Evolutionary conservation across 257 asterid genomes (phyloP).

Genomic region (Capsicum baccatum): DNA sequence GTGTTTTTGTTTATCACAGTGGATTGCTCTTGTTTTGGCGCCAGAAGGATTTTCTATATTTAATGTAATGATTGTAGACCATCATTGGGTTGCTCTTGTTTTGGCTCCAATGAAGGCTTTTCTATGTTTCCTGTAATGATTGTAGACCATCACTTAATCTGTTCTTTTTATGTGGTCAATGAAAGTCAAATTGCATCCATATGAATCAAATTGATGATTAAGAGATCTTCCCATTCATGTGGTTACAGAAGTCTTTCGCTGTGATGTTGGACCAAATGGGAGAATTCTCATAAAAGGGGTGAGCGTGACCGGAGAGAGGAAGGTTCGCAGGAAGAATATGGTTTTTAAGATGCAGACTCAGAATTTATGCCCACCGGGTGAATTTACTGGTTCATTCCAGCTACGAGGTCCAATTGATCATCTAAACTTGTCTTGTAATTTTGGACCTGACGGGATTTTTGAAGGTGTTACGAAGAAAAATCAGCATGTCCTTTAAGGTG

Average conservation of each 20-base stretch:
- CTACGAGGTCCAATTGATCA: conserved; percentile 54
- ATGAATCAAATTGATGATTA: conserved; percentile 11
- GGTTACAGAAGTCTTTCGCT: conserved; percentile 45
- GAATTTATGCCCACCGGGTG: conserved; percentile 54
- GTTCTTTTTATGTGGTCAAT: background rate
- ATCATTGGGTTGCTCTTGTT: too few species aligned
- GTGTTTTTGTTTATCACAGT: background rate
- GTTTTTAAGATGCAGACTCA: conserved; percentile 53
- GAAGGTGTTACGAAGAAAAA: conserved; percentile 53
- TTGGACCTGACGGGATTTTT: conserved; percentile 52
- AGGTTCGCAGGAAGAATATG: conserved; percentile 39
- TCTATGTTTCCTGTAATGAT: background rate
- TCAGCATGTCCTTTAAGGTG: conserved; percentile 9
- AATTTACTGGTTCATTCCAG: conserved; percentile 52
- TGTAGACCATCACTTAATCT: background rate
- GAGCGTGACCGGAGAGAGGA: conserved; percentile 44
- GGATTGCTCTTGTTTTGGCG: conserved; percentile 7
- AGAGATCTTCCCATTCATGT: conserved; percentile 17
- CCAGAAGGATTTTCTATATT: background rate
- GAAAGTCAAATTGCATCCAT: background rate
- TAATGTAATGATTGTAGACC: background rate
- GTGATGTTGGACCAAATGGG: conserved; percentile 52
- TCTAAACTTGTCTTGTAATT: conserved; percentile 35
- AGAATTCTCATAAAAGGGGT: conserved; percentile 42
- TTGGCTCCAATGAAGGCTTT: too few species aligned